Conservation (phyloP, 2,329 filamentous ascomycete genomes). For the Pleochaeta shiraiana region DNA sequence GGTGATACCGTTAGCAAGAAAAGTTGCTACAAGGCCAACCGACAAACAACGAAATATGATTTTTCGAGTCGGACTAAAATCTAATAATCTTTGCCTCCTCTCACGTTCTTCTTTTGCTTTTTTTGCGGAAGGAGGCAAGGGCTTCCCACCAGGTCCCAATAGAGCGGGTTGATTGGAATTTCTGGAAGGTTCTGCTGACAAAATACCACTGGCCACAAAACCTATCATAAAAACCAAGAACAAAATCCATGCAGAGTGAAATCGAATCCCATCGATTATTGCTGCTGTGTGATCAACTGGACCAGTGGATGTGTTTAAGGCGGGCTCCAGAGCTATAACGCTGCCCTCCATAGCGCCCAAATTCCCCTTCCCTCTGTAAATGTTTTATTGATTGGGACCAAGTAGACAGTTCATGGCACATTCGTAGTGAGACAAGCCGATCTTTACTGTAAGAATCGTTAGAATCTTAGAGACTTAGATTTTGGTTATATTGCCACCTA, state of each 20-base stretch:
- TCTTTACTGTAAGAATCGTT: background rate
- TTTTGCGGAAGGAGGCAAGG: slow-evolving; percentile 34
- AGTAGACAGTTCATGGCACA: slow-evolving; percentile 15
- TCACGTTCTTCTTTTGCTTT: slow-evolving; percentile 24
- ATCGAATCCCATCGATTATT: slow-evolving; percentile 14
- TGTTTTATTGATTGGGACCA: slow-evolving; percentile 10
- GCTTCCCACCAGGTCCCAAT: slow-evolving; percentile 74
- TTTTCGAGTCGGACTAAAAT: slow-evolving; percentile 45
- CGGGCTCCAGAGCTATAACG: slow-evolving; percentile 11
- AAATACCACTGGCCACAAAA: slow-evolving; percentile 38
- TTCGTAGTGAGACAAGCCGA: slow-evolving; percentile 7
- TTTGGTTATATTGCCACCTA: slow-evolving; percentile 11
- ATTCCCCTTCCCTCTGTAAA: slow-evolving; percentile 13
- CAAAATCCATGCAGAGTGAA: slow-evolving; percentile 38
- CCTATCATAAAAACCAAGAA: slow-evolving; percentile 39
- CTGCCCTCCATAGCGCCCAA: slow-evolving; percentile 12
- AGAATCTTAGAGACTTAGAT: slow-evolving; percentile 8
- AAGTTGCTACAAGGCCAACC: slow-evolving; percentile 46
- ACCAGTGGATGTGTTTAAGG: background rate
- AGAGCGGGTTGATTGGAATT: slow-evolving; percentile 20
- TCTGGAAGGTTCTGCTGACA: slow-evolving; percentile 23
- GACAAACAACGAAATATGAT: slow-evolving; percentile 56
- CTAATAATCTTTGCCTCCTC: slow-evolving; percentile 21
- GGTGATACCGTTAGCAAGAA: slow-evolving; percentile 51
- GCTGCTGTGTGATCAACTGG: slow-evolving; percentile 5